Conservation (phyloP, 2,329 filamentous ascomycete genomes). For the Diaporthe nobilis region DNA sequence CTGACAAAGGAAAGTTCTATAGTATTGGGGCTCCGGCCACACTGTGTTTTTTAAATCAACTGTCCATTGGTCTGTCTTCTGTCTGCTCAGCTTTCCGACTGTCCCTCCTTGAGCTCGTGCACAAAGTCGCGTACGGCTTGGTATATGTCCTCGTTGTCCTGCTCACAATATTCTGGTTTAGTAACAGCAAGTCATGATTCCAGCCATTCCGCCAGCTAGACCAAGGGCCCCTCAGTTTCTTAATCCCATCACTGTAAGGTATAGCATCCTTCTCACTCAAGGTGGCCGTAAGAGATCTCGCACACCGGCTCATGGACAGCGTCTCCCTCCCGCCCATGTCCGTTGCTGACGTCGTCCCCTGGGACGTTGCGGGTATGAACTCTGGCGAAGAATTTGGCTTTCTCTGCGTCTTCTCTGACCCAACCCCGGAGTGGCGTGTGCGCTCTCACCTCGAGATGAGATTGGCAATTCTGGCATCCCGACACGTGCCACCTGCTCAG, state of each 20-base stretch:
- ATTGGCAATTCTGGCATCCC: not conserved
- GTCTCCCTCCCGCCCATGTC: not conserved
- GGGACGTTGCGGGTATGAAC: not conserved
- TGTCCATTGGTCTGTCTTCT: no score
- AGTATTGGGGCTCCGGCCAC: no score
- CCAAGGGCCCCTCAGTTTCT: not conserved
- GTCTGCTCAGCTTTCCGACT: no score
- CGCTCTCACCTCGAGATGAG: not conserved
- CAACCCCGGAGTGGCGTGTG: not conserved
- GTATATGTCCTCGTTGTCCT: no score
- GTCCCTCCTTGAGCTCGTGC: no score
- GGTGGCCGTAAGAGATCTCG: not conserved
- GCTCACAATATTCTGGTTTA: no score
- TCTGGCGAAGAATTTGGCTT: not conserved
- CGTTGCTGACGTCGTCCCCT: not conserved
- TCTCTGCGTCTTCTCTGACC: not conserved
- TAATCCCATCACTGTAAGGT: not conserved
- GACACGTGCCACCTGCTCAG: not conserved
- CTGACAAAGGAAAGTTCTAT: no score
- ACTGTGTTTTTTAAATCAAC: no score
- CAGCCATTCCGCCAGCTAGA: not conserved
- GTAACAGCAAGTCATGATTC: not conserved
- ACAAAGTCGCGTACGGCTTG: no score
- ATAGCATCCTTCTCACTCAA: not conserved
- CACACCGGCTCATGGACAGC: not conserved